Evolutionary conservation across 208 protist species (phyloP).

Genomic region (Leptomonas pyrrhocoris): DNA sequence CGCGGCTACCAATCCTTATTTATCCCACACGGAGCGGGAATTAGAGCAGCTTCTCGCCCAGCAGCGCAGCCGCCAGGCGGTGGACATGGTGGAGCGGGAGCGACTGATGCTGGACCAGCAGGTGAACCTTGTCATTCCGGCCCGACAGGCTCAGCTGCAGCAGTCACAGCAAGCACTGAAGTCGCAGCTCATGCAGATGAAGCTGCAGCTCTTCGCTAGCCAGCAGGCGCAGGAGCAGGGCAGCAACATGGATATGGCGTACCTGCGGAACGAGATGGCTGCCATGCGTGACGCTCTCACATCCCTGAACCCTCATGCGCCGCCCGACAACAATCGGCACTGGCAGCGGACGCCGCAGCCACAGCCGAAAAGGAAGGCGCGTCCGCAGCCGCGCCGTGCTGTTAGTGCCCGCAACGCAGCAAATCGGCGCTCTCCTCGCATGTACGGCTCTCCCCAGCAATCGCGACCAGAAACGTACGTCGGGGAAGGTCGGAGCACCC

Average conservation of each 20-base stretch:
- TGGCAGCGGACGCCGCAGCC: neutral
- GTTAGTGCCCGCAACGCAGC: neutral
- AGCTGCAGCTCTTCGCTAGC: conserved; percentile 42
- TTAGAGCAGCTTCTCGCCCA: conserved; percentile 37
- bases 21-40: conserved; percentile 26
- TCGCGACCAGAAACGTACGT: conserved; percentile 16
- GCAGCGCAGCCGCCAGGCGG: conserved; percentile 40
- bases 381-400: neutral
- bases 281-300: conserved; percentile 33
- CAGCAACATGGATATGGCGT: conserved; percentile 41
- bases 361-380: neutral
- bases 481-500: conserved; percentile 9
- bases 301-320: conserved; percentile 16
- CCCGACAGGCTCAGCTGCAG: conserved; percentile 47
- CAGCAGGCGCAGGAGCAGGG: conserved; percentile 30
- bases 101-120: conserved; percentile 50
- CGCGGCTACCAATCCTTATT: neutral
- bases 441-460: neutral
- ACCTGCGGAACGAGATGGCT: conserved; percentile 44
- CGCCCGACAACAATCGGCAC: neutral
- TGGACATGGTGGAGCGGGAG: conserved; percentile 31
- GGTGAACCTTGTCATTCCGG: conserved; percentile 42
- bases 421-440: conserved; percentile 6
- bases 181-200: conserved; percentile 46
- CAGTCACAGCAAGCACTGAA: conserved; percentile 47